phyloP scores from a whole-genome alignment of 495 filamentous ascomycete species.

The Neohortaea acidophila region DNA sequence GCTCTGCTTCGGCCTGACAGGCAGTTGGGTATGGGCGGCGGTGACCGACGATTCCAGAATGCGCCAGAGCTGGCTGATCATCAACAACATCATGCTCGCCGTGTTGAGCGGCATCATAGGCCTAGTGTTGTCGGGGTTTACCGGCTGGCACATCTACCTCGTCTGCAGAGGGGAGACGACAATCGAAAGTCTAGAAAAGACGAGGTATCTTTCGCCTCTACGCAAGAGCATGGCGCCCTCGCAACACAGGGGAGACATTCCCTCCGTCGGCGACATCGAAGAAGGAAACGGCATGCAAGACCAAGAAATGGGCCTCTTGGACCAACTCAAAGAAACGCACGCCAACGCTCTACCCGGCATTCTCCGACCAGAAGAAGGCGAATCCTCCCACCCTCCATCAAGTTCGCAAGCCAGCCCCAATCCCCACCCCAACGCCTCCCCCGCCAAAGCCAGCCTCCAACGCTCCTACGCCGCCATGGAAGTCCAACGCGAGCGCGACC shows the following conservation, averaged over 20 bases:
- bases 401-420: slow-evolving; percentile 15
- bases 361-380: slow-evolving; percentile 66
- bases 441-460: slow-evolving; percentile 36
- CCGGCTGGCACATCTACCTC: slow-evolving; percentile 79
- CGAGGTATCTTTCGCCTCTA: slow-evolving; percentile 71
- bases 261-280: slow-evolving; percentile 15
- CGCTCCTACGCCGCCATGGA: slow-evolving; percentile 59
- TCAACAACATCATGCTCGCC: slow-evolving; percentile 78
- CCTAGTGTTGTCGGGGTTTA: slow-evolving; percentile 77
- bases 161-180: slow-evolving; percentile 69
- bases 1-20: slow-evolving; percentile 57
- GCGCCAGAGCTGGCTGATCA: slow-evolving; percentile 40
- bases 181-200: slow-evolving; percentile 90
- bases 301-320: slow-evolving; percentile 43
- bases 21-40: slow-evolving; percentile 66
- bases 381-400: slow-evolving; percentile 27
- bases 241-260: slow-evolving; percentile 28
- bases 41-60: slow-evolving; percentile 41
- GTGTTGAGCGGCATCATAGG: slow-evolving; percentile 84
- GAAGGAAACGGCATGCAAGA: slow-evolving; percentile 15
- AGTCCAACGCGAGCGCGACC: slow-evolving; percentile 48
- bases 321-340: slow-evolving; percentile 66
- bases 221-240: slow-evolving; percentile 44
- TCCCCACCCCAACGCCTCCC: slow-evolving; percentile 18
- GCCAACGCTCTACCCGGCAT: slow-evolving; percentile 70